Evolutionary conservation across 108 stramenopile species (phyloP), one percentile per base, ranked within the genome.

Genomic region (Cyclotella distinguenda): DNA sequence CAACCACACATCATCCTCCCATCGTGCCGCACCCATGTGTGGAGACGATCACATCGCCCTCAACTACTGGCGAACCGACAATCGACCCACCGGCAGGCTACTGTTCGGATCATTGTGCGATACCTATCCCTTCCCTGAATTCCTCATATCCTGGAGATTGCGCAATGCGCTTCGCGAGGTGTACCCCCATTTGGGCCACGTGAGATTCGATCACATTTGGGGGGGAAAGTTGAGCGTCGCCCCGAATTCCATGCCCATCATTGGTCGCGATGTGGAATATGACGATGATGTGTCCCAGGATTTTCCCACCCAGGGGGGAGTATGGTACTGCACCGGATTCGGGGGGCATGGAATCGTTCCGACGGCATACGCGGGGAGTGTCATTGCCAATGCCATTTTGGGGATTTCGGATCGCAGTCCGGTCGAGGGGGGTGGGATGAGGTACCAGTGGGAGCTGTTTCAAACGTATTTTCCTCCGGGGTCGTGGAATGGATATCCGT

Each of bases 301-400:
- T 12, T 6, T 31, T n/a, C n/a, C n/a, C 2, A 62, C 70, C 8
- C 16, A 38, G 18, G 70, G 70, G 4, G 74, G 66, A 28, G 66
- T 75, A 9, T 75, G 74, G 74, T 75, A 66, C 39, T 58, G 59
- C 34, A 75, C 66, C 4, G 74, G 60, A 8, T 75, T 75, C 51
- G 64, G 60, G 0, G 74, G 74, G 0, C 74, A 75, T 49, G 74
- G 74, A 6, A 75, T 75, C 32, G 66, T 75, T 15, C 74, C 74
- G 3, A 75, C 60, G 19, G 53, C 74, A 16, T 22, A 62, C 32
- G 74, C 74, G 22, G 74, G 74, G 0, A 75, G 74, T 33, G 38
- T 75, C 13, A 21, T 75, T 23, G 74, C 74, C 25, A 67, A 75
- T 60, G 74, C 66, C 34, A 75, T 75, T 23, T 27, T 75, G 1